A percentile compares a stretch with the other conserved stretches of the same genome.
Evolutionary conservation across 495 filamentous ascomycete species (phyloP).

Genomic region (Filosporella fistucella): DNA sequence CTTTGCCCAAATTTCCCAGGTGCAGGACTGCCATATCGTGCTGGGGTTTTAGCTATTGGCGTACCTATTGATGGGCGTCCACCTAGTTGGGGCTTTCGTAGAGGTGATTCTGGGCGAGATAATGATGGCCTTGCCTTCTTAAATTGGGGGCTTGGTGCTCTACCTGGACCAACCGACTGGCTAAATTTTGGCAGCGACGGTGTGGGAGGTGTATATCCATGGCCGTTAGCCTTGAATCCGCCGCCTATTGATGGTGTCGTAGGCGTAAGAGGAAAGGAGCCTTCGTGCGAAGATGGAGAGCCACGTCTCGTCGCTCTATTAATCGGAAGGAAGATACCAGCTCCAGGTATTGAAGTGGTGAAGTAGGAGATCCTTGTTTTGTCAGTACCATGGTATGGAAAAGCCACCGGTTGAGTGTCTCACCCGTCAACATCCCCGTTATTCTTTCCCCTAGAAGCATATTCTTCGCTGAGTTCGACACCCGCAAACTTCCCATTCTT

Average conservation of each 20-base stretch:
- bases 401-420: constrained; percentile 25
- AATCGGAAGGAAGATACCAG: constrained; percentile 93
- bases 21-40: constrained; percentile 59
- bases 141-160: constrained; percentile 63
- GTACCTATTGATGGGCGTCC: constrained; percentile 53
- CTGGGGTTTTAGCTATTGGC: constrained; percentile 35
- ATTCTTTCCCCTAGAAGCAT: constrained; percentile 84
- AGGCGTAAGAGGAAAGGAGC: constrained; percentile 62
- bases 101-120: constrained; percentile 79
- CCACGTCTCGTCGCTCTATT: constrained; percentile 73
- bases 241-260: constrained; percentile 52
- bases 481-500: constrained; percentile 91
- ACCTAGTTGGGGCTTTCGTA: constrained; percentile 47
- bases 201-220: constrained; percentile 59
- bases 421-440: constrained; percentile 95
- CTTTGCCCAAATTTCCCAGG: constrained; percentile 62
- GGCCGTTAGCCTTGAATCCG: constrained; percentile 45
- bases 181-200: constrained; percentile 68
- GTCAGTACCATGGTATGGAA: constrained; percentile 15
- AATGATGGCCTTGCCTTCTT: constrained; percentile 74
- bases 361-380: constrained; percentile 71
- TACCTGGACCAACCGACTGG: constrained; percentile 79
- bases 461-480: constrained; percentile 84
- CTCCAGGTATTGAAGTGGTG: constrained; percentile 65
- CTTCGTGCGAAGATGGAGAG: constrained; percentile 51